Conservation (phyloP, 352 stramenopile species). For the Globisporangium orthogonon region DNA sequence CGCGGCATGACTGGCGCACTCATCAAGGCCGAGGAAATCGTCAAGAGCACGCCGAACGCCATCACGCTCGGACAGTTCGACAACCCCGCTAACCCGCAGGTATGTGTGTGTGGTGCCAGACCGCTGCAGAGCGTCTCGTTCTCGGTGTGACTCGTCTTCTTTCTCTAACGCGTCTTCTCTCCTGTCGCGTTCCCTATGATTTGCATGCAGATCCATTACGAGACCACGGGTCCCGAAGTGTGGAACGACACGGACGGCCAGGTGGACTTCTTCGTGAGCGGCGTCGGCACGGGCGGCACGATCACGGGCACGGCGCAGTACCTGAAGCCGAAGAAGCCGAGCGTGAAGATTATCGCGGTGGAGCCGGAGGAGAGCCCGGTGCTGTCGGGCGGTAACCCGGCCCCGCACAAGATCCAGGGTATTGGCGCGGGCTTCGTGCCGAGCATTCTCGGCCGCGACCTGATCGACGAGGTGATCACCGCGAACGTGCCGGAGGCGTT, state of each 20-base stretch:
- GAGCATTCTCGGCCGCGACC: slow-evolving; percentile 64
- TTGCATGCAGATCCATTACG: slow-evolving; percentile 63
- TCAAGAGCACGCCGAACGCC: slow-evolving; percentile 68
- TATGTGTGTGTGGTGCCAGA: neutral
- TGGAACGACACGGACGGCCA: slow-evolving; percentile 85
- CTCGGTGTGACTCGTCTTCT: neutral
- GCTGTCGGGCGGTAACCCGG: slow-evolving; percentile 73
- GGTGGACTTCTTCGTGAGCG: slow-evolving; percentile 87
- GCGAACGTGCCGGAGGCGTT: slow-evolving; percentile 77
- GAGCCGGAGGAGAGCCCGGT: slow-evolving; percentile 82
- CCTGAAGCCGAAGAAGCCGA: slow-evolving; percentile 84
- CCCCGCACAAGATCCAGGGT: slow-evolving; percentile 84
- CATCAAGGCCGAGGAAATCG: slow-evolving; percentile 73
- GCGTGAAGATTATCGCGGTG: slow-evolving; percentile 76
- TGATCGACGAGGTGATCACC: slow-evolving; percentile 90
- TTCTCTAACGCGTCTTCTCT: neutral
- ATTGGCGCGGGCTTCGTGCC: slow-evolving; percentile 82
- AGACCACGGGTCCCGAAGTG: slow-evolving; percentile 85
- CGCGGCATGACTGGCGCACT: slow-evolving; percentile 77
- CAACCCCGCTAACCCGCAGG: slow-evolving; percentile 94
- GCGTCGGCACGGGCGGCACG: slow-evolving; percentile 84
- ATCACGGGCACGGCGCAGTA: slow-evolving; percentile 81
- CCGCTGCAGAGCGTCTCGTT: too few species aligned
- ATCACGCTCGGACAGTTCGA: slow-evolving; percentile 94
- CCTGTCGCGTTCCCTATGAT: neutral